Evolutionary conservation across 768 basidiomycete species (phyloP).

Genomic region (Leccinum truebloodii): DNA sequence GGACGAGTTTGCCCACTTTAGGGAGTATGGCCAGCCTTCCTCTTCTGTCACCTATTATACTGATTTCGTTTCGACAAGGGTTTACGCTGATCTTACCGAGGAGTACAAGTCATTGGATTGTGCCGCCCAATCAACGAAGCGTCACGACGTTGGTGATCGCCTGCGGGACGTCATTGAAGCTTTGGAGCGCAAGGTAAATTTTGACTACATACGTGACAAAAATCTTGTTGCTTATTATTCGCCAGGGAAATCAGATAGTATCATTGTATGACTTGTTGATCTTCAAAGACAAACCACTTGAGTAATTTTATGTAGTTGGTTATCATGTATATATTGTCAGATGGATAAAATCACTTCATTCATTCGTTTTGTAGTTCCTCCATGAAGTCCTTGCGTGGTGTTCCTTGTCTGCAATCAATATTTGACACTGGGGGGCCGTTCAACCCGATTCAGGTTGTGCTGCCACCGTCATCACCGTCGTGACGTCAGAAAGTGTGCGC

Average conservation of each 20-base stretch:
- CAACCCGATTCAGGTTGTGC: too few relatives aligned
- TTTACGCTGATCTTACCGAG: constrained; percentile 88
- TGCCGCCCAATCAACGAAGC: constrained; percentile 73
- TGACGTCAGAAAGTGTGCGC: too few relatives aligned
- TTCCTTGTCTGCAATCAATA: background rate
- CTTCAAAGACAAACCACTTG: constrained; percentile 67
- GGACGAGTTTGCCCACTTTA: constrained; percentile 94
- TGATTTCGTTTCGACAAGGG: constrained; percentile 46
- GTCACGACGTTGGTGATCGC: constrained; percentile 86
- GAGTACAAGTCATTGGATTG: constrained; percentile 92
- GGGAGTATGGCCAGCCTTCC: constrained; percentile 58
- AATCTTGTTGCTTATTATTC: constrained; percentile 1
- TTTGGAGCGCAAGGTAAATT: constrained; percentile 82
- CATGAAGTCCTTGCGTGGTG: background rate
- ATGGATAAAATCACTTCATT: background rate
- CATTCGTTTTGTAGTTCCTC: background rate
- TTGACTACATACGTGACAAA: constrained; percentile 1
- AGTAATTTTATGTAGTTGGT: constrained; percentile 5
- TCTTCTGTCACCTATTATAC: background rate
- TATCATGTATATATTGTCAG: constrained; percentile 2
- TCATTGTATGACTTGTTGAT: constrained; percentile 80
- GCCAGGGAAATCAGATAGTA: constrained; percentile 92
- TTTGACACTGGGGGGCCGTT: too few relatives aligned
- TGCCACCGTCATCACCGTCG: too few relatives aligned
- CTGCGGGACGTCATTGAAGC: constrained; percentile 89